A percentile compares a stretch with the other conserved stretches of the same genome.
These are phyloP conservation scores for Leucocoprinus leucothites DNA, from an alignment of 768 basidiomycete genomes.

Conservation along the genomic window DNA sequence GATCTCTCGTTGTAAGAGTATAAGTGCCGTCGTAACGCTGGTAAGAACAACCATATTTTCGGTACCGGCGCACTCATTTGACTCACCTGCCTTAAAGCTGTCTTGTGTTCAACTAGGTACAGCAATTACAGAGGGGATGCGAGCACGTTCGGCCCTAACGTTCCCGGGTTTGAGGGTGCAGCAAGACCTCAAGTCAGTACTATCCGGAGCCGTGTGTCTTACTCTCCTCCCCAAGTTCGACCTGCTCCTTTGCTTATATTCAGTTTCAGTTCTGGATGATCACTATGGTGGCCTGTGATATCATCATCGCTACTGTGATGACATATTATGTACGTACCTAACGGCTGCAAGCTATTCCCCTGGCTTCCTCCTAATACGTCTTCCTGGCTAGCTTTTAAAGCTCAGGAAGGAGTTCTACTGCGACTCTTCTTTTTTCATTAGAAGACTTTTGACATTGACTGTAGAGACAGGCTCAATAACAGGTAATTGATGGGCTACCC, in stretches of 20 bases:
- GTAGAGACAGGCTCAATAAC: slow-evolving; percentile 5
- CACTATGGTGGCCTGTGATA: slow-evolving; percentile 6
- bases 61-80: not conserved
- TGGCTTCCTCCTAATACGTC: not conserved
- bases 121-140: not conserved
- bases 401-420: slow-evolving; percentile 1
- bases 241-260: not conserved
- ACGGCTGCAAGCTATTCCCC: not conserved
- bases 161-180: not conserved
- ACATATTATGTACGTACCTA: slow-evolving; percentile 3
- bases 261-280: not conserved
- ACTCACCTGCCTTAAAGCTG: not conserved
- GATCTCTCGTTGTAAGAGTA: not conserved
- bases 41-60: not conserved
- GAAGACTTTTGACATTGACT: slow-evolving; percentile 1
- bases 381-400: not conserved
- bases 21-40: not conserved
- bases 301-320: slow-evolving; percentile 4
- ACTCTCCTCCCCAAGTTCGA: too few relatives aligned
- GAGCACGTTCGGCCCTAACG: not conserved
- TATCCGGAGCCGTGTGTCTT: not conserved
- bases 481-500: not conserved
- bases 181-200: not conserved
- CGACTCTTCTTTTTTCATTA: not conserved
- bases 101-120: not conserved